Evolutionary conservation across 176 grass and related monocot genomes (phyloP).

Genomic region (Saccharum spontaneum): DNA sequence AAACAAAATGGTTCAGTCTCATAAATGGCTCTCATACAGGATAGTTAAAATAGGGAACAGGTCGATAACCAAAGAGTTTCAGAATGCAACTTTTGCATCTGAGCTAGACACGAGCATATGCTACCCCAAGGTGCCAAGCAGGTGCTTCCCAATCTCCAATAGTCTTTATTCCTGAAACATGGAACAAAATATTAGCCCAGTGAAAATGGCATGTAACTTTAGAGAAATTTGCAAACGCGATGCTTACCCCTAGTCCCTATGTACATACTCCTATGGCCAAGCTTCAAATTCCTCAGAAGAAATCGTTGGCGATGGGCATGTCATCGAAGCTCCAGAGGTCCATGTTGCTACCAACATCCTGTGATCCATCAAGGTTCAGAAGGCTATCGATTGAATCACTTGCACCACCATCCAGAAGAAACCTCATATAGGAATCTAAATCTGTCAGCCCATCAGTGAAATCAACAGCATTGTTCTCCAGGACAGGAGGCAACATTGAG

Average conservation of each 20-base stretch:
- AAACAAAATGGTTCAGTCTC: background rate
- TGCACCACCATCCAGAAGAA: conserved; percentile 52
- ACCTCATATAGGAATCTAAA: conserved; percentile 64
- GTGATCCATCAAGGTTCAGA: conserved; percentile 44
- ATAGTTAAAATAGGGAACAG: conserved; percentile 33
- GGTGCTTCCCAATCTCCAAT: conserved; percentile 39
- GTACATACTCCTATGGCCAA: conserved; percentile 22
- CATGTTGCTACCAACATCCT: conserved; percentile 52
- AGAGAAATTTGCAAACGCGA: background rate
- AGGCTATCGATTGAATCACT: conserved; percentile 58
- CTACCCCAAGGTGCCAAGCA: conserved; percentile 40
- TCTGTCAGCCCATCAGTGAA: conserved; percentile 45
- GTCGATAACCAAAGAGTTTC: conserved; percentile 32
- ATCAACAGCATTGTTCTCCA: conserved; percentile 38
- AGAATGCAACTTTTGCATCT: conserved; percentile 47
- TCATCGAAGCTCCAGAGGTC: conserved; percentile 89
- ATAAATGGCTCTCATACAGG: conserved; percentile 37
- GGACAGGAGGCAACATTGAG: conserved; percentile 27
- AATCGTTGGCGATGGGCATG: conserved; percentile 38
- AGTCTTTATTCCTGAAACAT: conserved; percentile 55
- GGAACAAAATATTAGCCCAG: background rate
- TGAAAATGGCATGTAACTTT: background rate
- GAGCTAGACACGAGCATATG: conserved; percentile 36
- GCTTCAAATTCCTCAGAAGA: conserved; percentile 39
- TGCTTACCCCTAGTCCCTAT: conserved; percentile 47